phyloP scores from a whole-genome alignment of 2,329 filamentous ascomycete species.

The Metarhizium robertsii region DNA sequence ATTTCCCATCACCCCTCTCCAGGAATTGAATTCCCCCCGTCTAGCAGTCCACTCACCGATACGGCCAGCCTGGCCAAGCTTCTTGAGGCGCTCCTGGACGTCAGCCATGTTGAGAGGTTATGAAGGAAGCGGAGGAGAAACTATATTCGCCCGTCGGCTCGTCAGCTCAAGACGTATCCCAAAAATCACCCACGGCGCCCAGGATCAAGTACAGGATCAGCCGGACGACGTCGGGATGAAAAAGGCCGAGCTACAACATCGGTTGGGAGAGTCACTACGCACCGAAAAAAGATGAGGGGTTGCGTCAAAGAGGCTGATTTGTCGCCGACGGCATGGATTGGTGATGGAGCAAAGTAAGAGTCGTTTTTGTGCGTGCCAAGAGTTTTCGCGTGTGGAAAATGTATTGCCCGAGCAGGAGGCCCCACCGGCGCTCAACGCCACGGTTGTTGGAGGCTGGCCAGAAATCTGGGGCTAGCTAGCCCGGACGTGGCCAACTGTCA shows the following conservation, averaged over 20 bases:
- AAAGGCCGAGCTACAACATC: not conserved
- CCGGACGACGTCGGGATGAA: not conserved
- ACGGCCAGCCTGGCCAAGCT: constrained; percentile 43
- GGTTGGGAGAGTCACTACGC: constrained; percentile 14
- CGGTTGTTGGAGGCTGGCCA: not conserved
- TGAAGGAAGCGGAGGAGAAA: constrained; percentile 15
- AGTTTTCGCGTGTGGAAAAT: constrained; percentile 32
- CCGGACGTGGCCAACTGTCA: not conserved
- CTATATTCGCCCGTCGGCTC: not conserved
- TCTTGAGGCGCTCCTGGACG: constrained; percentile 51
- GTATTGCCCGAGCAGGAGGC: constrained; percentile 21
- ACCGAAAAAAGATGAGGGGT: constrained; percentile 23
- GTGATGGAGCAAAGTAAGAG: constrained; percentile 26
- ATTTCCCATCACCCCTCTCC: not conserved
- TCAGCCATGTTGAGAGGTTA: constrained; percentile 39
- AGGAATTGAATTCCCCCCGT: not conserved
- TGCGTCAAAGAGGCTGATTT: constrained; percentile 23
- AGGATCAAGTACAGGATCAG: not conserved
- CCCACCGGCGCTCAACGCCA: constrained; percentile 4
- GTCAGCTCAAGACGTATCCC: constrained; percentile 8
- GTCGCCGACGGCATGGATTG: constrained; percentile 25
- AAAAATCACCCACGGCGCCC: not conserved
- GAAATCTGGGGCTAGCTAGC: not conserved
- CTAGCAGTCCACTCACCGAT: constrained; percentile 51
- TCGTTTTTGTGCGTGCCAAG: constrained; percentile 37